Evolutionary conservation across 2,329 filamentous ascomycete species (phyloP).

Genomic region (Rhexocercosporidium sp.): DNA sequence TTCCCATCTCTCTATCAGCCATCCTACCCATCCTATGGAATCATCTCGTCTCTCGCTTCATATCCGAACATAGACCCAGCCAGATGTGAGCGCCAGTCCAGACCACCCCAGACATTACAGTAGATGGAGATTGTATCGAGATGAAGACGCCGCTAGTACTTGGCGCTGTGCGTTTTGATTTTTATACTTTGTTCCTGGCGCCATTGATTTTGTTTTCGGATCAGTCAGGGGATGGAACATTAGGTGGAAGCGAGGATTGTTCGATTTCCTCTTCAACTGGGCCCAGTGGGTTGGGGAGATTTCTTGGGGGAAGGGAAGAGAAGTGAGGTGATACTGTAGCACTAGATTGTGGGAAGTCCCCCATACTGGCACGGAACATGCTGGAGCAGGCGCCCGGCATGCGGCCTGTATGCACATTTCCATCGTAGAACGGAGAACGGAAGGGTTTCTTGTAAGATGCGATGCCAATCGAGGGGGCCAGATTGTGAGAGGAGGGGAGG

Average conservation of each 20-base stretch:
- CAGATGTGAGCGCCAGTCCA: no score
- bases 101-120: no score
- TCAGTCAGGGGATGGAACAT: conserved; percentile 3
- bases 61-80: background rate
- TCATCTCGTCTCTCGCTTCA: background rate
- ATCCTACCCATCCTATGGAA: background rate
- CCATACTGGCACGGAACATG: conserved; percentile 11
- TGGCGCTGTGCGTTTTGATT: background rate
- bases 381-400: conserved; percentile 19
- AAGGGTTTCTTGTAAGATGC: background rate
- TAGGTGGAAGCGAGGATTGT: background rate
- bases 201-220: conserved; percentile 2
- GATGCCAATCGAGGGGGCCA: conserved; percentile 11
- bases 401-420: background rate
- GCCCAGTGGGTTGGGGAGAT: no score
- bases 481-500: background rate
- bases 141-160: background rate
- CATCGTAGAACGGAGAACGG: background rate
- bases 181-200: background rate
- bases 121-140: background rate
- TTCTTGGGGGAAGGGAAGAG: no score
- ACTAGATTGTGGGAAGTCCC: no score
- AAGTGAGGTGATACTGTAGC: conserved; percentile 11
- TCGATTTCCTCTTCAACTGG: conserved; percentile 1
- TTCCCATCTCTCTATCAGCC: background rate